A percentile compares a stretch with the other conserved stretches of the same genome.
These are phyloP conservation scores for Asterionellopsis glacialis DNA, from an alignment of 108 stramenopile genomes.

Conservation along the genomic window DNA sequence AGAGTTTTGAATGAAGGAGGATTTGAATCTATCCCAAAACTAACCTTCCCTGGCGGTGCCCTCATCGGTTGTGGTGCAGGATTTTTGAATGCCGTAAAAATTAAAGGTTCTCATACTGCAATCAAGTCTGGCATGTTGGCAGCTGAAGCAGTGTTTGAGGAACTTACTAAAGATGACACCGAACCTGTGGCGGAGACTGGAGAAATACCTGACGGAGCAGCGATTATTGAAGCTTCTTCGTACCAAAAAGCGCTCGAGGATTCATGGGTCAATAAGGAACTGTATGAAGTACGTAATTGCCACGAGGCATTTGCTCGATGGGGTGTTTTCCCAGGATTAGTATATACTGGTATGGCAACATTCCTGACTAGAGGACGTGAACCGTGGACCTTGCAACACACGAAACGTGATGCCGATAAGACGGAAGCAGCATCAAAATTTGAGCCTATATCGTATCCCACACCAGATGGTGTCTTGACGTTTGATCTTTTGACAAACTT, in stretches of 20 bases:
- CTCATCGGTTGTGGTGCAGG: constrained; percentile 96
- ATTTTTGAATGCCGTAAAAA: constrained; percentile 97
- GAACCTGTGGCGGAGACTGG: constrained; percentile 69
- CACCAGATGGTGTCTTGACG: constrained; percentile 91
- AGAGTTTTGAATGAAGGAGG: constrained; percentile 98
- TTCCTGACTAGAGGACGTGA: constrained; percentile 89
- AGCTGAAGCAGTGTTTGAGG: constrained; percentile 88
- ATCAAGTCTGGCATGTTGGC: constrained; percentile 94
- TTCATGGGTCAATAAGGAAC: constrained; percentile 94
- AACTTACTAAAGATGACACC: constrained; percentile 57
- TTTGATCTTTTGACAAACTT: constrained; percentile 97
- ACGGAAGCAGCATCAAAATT: constrained; percentile 64
- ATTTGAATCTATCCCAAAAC: constrained; percentile 92
- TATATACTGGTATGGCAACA: constrained; percentile 89
- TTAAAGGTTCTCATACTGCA: constrained; percentile 99
- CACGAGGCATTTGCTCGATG: constrained; percentile 92
- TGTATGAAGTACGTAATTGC: constrained; percentile 93
- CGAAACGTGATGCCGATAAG: constrained; percentile 52
- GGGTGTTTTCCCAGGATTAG: constrained; percentile 88
- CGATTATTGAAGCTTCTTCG: constrained; percentile 40
- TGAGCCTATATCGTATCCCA: constrained; percentile 82
- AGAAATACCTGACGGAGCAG: constrained; percentile 33
- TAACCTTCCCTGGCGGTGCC: constrained; percentile 93
- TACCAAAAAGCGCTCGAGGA: constrained; percentile 67
- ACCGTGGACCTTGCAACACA: constrained; percentile 91